Evolutionary conservation across 345 rosid genomes (phyloP).

Genomic region (Turnera subulata): DNA sequence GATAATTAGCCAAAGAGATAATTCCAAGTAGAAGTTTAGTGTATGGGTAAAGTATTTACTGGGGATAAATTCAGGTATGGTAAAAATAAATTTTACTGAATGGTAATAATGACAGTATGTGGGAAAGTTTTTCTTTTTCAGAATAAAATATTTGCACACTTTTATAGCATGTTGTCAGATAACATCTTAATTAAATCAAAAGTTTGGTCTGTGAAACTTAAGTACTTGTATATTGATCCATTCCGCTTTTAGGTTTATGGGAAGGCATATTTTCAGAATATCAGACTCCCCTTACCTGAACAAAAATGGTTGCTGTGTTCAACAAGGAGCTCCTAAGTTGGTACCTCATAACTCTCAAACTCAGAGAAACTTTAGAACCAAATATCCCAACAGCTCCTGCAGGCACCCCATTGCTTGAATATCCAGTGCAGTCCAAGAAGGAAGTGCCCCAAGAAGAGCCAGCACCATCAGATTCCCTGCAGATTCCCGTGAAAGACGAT

Average conservation of each 20-base stretch:
- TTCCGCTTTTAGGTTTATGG: too few species aligned
- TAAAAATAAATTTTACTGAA: too few species aligned
- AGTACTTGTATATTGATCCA: too few species aligned
- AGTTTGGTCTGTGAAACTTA: too few species aligned
- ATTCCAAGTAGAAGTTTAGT: too few species aligned
- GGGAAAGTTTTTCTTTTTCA: too few species aligned
- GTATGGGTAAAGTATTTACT: too few species aligned
- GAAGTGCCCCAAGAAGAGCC: conserved; percentile 25
- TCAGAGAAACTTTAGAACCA: conserved; percentile 59
- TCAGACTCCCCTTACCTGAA: neutral
- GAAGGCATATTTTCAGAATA: neutral
- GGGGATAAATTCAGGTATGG: too few species aligned
- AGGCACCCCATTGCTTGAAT: conserved; percentile 16
- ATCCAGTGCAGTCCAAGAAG: conserved; percentile 19
- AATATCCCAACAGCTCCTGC: conserved; percentile 25
- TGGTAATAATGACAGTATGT: too few species aligned
- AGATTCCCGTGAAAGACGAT: conserved; percentile 20
- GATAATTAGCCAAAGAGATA: too few species aligned
- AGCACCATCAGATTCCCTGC: conserved; percentile 23
- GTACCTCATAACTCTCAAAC: conserved; percentile 68
- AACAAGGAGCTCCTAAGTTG: conserved; percentile 66
- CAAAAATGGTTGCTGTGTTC: conserved; percentile 59
- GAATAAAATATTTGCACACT: too few species aligned
- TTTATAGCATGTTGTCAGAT: conserved; percentile 3
- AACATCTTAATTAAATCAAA: neutral